These are phyloP conservation scores for Pyrus pyrifolia DNA, from an alignment of 306 rosid species.

Conservation along the genomic window DNA sequence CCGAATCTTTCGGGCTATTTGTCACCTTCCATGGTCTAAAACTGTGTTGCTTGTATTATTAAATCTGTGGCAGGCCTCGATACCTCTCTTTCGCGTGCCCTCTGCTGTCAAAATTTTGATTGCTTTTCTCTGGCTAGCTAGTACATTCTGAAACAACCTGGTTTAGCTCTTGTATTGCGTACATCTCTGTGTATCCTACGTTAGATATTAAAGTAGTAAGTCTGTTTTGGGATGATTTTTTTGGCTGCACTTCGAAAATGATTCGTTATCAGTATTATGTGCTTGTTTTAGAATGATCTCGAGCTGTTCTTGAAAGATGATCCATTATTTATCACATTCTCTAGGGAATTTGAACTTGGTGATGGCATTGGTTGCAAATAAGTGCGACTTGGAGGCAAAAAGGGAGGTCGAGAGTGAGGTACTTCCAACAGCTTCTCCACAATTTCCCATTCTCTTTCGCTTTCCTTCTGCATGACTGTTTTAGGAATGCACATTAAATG, in stretches of 20 bases:
- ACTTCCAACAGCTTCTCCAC: background rate
- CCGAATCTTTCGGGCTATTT: background rate
- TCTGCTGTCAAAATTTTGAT: background rate
- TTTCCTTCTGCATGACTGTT: background rate
- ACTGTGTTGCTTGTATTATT: background rate
- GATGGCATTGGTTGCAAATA: constrained; percentile 77
- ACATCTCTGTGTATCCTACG: background rate
- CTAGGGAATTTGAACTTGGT: constrained; percentile 61
- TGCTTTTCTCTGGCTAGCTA: background rate
- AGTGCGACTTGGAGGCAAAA: constrained; percentile 59
- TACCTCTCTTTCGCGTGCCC: background rate
- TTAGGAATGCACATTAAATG: background rate
- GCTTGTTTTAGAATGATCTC: background rate
- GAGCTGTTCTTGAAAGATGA: background rate
- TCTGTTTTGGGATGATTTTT: background rate
- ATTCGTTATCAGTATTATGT: background rate
- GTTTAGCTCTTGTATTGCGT: background rate
- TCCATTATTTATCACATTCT: background rate
- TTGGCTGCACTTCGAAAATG: background rate
- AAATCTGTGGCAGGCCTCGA: background rate
- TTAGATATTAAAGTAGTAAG: background rate
- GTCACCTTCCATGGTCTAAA: background rate
- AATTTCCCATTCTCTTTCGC: background rate
- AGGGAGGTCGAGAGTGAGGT: constrained; percentile 74
- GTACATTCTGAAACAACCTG: background rate